Percentiles rank a stretch among this genome's conserved stretches.
Conservation (phyloP, 2,329 filamentous ascomycete genomes). For the Penicillium sclerotigenum region DNA sequence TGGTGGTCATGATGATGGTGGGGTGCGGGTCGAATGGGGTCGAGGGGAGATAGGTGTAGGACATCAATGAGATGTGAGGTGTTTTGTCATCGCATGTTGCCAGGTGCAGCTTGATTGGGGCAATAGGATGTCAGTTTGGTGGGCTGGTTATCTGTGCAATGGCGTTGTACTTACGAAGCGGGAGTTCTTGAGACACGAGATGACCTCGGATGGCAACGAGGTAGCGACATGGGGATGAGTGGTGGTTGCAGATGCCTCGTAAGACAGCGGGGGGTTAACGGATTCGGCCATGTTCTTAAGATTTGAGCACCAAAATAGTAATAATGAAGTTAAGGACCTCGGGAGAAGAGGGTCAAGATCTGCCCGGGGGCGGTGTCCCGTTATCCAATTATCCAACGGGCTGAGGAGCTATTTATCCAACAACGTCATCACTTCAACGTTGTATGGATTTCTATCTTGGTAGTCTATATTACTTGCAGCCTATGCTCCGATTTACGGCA, state of each 20-base stretch:
- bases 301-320: neutral
- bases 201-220: slow-evolving; percentile 76
- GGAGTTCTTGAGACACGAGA: slow-evolving; percentile 88
- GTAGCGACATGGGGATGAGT: slow-evolving; percentile 68
- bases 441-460: neutral
- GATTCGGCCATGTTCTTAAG: slow-evolving; percentile 39
- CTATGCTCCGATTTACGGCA: neutral
- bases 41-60: slow-evolving; percentile 91
- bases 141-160: neutral
- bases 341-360: slow-evolving; percentile 4
- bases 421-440: slow-evolving; percentile 7
- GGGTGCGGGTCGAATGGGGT: slow-evolving; percentile 67
- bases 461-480: neutral
- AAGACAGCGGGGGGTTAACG: slow-evolving; percentile 67
- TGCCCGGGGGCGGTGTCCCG: slow-evolving; percentile 15
- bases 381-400: neutral
- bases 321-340: slow-evolving; percentile 2
- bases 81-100: slow-evolving; percentile 80
- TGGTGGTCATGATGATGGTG: slow-evolving; percentile 93
- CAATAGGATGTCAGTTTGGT: neutral
- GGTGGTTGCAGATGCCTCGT: slow-evolving; percentile 70
- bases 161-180: slow-evolving; percentile 67
- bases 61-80: slow-evolving; percentile 96
- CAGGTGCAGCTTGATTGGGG: slow-evolving; percentile 71
- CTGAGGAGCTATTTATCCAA: neutral